Percentiles rank a stretch among this genome's conserved stretches.
Evolutionary conservation across 2,329 filamentous ascomycete species (phyloP).

Genomic region (Didymella glomerata): DNA sequence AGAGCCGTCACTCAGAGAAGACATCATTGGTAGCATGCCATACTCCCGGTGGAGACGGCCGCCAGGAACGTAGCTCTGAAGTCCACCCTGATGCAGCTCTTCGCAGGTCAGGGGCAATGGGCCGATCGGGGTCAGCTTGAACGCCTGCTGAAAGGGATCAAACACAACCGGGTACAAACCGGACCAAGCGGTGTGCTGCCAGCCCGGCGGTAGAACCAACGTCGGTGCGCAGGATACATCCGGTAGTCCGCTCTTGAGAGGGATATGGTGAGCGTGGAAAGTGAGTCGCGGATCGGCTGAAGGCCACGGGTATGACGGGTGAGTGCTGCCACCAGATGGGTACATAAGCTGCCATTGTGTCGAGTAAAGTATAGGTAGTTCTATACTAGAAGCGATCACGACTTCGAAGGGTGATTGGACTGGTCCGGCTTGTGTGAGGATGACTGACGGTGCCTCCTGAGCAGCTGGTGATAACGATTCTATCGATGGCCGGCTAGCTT

Average conservation of each 20-base stretch:
- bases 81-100: conserved; percentile 28
- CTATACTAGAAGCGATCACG: not conserved
- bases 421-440: not conserved
- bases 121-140: conserved; percentile 34
- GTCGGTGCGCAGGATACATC: conserved; percentile 11
- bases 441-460: not conserved
- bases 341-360: conserved; percentile 28
- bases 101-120: conserved; percentile 30
- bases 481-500: not conserved
- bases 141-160: conserved; percentile 28
- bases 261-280: conserved; percentile 24
- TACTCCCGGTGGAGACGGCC: conserved; percentile 29
- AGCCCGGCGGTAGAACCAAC: conserved; percentile 22
- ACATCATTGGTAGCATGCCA: conserved; percentile 21
- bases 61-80: conserved; percentile 29
- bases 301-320: conserved; percentile 32
- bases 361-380: conserved; percentile 15
- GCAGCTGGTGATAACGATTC: not conserved
- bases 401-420: conserved; percentile 12
- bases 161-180: conserved; percentile 30
- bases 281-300: conserved; percentile 23
- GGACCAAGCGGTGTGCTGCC: conserved; percentile 29
- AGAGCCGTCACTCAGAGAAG: conserved; percentile 24
- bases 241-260: conserved; percentile 26
- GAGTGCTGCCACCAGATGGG: conserved; percentile 29